Percentiles rank a stretch among this genome's conserved stretches.
phyloP scores from a whole-genome alignment of 441 rosid species.

The Lepidium campestre region DNA sequence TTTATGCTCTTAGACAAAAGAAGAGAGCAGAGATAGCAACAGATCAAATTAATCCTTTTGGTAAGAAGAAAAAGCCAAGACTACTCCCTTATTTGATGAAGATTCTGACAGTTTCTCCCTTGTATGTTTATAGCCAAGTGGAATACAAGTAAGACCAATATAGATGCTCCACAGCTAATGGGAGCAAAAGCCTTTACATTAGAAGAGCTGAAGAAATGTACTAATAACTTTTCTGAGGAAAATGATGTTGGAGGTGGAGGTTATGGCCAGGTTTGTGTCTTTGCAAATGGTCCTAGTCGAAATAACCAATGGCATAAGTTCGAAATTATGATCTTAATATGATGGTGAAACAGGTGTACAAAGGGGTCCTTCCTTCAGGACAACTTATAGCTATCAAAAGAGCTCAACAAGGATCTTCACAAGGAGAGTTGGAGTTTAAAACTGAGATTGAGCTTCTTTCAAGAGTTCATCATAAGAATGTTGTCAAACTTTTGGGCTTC shows the following conservation, averaged over 20 bases:
- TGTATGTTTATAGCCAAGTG: slow-evolving; percentile 45
- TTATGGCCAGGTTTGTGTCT: slow-evolving; percentile 65
- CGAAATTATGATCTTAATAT: neutral
- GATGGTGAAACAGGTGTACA: slow-evolving; percentile 51
- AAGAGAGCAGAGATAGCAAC: slow-evolving; percentile 61
- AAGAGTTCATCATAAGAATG: slow-evolving; percentile 90
- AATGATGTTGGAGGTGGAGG: slow-evolving; percentile 73
- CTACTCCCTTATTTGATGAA: neutral
- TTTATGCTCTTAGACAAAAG: slow-evolving; percentile 62
- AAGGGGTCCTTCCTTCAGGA: slow-evolving; percentile 59
- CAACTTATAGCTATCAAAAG: slow-evolving; percentile 65
- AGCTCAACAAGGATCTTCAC: slow-evolving; percentile 78
- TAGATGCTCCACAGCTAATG: slow-evolving; percentile 56
- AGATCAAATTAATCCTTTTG: slow-evolving; percentile 56
- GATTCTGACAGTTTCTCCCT: neutral
- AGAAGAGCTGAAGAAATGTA: slow-evolving; percentile 64
- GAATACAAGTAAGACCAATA: slow-evolving; percentile 46
- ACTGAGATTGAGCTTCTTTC: slow-evolving; percentile 92
- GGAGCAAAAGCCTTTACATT: slow-evolving; percentile 71
- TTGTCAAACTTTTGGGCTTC: slow-evolving; percentile 65
- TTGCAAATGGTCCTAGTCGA: neutral
- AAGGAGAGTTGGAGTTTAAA: slow-evolving; percentile 82
- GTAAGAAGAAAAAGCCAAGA: slow-evolving; percentile 26
- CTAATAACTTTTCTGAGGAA: slow-evolving; percentile 57
- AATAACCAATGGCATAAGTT: neutral